These are phyloP conservation scores for Cryptosporidium sp. DNA, from an alignment of 169 alveolate species.

Conservation along the genomic window DNA sequence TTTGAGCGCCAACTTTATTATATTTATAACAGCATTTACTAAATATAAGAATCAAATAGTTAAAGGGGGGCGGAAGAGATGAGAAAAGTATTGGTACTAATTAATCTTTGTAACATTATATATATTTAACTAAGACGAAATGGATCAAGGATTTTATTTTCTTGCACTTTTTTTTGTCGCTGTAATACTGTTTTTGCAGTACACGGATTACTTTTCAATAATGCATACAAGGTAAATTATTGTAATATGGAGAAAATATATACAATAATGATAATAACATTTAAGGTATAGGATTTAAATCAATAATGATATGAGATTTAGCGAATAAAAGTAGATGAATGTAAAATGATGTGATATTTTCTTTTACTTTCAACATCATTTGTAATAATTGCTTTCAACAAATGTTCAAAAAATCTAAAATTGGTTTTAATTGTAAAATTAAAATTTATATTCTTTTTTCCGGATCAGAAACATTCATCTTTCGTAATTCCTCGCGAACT, in stretches of 20 bases:
- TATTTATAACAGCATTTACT: not conserved
- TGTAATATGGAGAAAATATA: not conserved
- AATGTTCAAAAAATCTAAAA: not conserved
- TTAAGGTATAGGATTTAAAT: not conserved
- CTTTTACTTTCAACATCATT: not conserved
- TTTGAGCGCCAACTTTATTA: not conserved
- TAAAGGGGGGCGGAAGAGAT: not conserved
- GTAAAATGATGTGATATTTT: not conserved
- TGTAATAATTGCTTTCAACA: too few species aligned
- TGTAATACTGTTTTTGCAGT: conserved; percentile 21
- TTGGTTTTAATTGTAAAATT: not conserved
- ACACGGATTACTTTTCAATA: conserved; percentile 32
- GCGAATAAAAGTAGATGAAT: not conserved
- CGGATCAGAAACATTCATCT: not conserved
- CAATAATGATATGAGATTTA: not conserved
- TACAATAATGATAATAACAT: not conserved
- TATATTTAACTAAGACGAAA: not conserved
- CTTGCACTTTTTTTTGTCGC: not conserved
- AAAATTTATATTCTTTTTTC: not conserved
- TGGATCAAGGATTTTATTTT: not conserved
- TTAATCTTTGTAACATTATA: not conserved
- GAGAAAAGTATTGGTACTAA: not conserved
- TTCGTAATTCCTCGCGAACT: not conserved
- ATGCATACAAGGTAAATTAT: conserved; percentile 65
- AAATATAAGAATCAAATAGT: not conserved